Evolutionary conservation across 2,329 filamentous ascomycete species (phyloP).

Genomic region (Trichoderma sp.): DNA sequence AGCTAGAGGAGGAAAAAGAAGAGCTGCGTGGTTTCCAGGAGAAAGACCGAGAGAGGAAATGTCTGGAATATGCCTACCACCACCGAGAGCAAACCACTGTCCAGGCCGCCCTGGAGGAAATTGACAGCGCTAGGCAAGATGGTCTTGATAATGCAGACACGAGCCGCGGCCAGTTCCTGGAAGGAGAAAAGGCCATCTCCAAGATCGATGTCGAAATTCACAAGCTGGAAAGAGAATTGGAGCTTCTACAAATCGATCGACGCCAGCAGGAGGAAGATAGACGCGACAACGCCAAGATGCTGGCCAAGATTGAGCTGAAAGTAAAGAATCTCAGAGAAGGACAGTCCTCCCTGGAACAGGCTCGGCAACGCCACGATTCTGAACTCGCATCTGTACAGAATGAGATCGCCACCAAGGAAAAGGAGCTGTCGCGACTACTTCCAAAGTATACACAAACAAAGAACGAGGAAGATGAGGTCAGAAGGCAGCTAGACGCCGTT

Average conservation of each 20-base stretch:
- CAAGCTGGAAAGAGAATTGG: conserved; percentile 77
- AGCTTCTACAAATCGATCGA: conserved; percentile 82
- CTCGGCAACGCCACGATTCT: conserved; percentile 68
- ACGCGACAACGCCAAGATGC: conserved; percentile 73
- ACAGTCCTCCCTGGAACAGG: conserved; percentile 74
- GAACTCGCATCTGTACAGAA: conserved; percentile 72
- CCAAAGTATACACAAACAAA: conserved; percentile 76
- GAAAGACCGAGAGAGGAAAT: conserved; percentile 87
- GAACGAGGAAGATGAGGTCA: conserved; percentile 69
- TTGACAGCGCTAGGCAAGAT: conserved; percentile 79
- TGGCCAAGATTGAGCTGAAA: conserved; percentile 84
- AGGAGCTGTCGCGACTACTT: conserved; percentile 71
- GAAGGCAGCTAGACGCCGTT: conserved; percentile 71
- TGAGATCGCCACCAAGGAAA: conserved; percentile 75
- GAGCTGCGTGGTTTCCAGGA: conserved; percentile 93
- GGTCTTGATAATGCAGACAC: conserved; percentile 84
- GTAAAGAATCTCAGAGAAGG: conserved; percentile 81
- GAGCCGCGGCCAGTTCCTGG: conserved; percentile 72
- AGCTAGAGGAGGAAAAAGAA: conserved; percentile 96
- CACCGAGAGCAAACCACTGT: conserved; percentile 84
- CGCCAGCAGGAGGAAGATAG: conserved; percentile 87
- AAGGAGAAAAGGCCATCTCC: conserved; percentile 77
- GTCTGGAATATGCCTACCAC: conserved; percentile 92
- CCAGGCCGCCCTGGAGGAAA: conserved; percentile 72
- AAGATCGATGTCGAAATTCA: conserved; percentile 78